These are phyloP conservation scores for Suillus clintonianus DNA, from an alignment of 768 basidiomycete genomes.

Conservation along the genomic window DNA sequence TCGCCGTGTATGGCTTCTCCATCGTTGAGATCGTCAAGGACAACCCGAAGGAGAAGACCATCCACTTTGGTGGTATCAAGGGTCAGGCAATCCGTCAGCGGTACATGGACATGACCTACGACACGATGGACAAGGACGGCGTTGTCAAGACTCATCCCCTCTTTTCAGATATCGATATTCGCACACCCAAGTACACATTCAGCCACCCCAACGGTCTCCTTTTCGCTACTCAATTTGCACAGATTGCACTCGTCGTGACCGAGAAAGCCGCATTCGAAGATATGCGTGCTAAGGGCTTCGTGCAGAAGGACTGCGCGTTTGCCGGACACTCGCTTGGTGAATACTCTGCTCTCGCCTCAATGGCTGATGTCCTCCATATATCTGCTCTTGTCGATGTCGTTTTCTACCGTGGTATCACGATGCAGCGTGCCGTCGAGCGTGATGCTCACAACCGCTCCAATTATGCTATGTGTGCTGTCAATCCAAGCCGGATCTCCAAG, in stretches of 20 bases:
- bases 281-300: conserved; percentile 94
- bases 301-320: conserved; percentile 90
- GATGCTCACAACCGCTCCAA: conserved; percentile 91
- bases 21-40: conserved; percentile 99
- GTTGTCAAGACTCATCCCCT: conserved; percentile 94
- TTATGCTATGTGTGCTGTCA: conserved; percentile 99
- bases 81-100: conserved; percentile 97
- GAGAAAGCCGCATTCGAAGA: conserved; percentile 99
- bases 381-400: conserved; percentile 96
- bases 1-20: conserved; percentile 96
- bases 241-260: conserved; percentile 96
- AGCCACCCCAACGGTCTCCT: conserved; percentile 93
- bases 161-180: conserved; percentile 92
- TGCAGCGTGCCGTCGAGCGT: conserved; percentile 99
- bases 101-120: conserved; percentile 99
- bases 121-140: conserved; percentile 95
- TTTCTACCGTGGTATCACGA: conserved; percentile 99
- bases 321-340: conserved; percentile 98
- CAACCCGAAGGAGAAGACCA: conserved; percentile 96
- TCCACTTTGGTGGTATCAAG: conserved; percentile 99
- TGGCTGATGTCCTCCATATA: conserved; percentile 94
- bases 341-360: conserved; percentile 97
- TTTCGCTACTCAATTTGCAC: conserved; percentile 97
- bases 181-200: conserved; percentile 98
- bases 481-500: conserved; percentile 92